phyloP scores from a whole-genome alignment of 1,139 yeast genomes.

The Dujonia santamariae region DNA sequence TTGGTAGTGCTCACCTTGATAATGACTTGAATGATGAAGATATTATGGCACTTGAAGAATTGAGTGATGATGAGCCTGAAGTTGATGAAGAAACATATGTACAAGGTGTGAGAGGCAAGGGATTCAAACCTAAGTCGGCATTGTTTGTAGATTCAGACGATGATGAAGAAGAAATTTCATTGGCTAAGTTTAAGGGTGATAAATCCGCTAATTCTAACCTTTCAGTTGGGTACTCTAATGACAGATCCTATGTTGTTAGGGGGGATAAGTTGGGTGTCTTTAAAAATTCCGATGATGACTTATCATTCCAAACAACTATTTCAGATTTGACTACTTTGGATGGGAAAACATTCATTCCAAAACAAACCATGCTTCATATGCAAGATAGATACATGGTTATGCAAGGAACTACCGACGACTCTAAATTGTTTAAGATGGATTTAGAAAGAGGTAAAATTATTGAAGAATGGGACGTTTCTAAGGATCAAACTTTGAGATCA shows the following conservation, averaged over 20 bases:
- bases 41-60: constrained; percentile 7
- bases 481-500: constrained; percentile 41
- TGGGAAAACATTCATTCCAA: constrained; percentile 58
- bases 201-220: constrained; percentile 51
- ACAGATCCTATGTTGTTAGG: constrained; percentile 74
- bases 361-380: constrained; percentile 69
- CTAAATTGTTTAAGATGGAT: constrained; percentile 67
- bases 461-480: constrained; percentile 71
- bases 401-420: constrained; percentile 39
- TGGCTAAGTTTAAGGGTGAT: constrained; percentile 14
- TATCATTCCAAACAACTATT: constrained; percentile 68
- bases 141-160: constrained; percentile 18
- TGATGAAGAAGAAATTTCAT: constrained; percentile 16
- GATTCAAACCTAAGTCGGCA: constrained; percentile 4
- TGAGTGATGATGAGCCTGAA: constrained; percentile 12
- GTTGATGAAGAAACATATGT: constrained; percentile 13
- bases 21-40: constrained; percentile 22
- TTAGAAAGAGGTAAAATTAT: constrained; percentile 74
- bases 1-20: constrained; percentile 26
- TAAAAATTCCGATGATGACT: constrained; percentile 50
- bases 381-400: constrained; percentile 68
- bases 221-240: constrained; percentile 66
- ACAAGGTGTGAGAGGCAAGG: constrained; percentile 14
- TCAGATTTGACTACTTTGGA: constrained; percentile 51
- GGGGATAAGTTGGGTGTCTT: constrained; percentile 82